phyloP scores from a whole-genome alignment of 1,284 basidiomycete species.

The Ganoderma leucocontextum region DNA sequence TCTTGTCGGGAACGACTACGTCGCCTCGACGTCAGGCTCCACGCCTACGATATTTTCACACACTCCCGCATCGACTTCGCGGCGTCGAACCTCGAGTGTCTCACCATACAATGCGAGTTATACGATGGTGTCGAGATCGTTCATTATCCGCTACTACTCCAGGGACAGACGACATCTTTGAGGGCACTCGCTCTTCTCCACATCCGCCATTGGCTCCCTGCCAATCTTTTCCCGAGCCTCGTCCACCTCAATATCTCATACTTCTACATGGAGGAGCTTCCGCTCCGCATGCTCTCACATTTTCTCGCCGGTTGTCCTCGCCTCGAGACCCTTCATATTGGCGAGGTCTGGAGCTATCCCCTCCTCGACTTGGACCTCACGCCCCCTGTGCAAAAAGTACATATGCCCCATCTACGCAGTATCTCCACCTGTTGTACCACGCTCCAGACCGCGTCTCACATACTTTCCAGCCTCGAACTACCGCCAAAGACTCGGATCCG shows the following conservation, averaged over 20 bases:
- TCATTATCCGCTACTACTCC: constrained; percentile 15
- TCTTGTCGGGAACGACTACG: constrained; percentile 14
- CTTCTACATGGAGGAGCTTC: constrained; percentile 24
- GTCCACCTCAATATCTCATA: constrained; percentile 25
- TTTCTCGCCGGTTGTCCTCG: constrained; percentile 19
- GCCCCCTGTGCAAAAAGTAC: constrained; percentile 14
- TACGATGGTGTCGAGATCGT: constrained; percentile 7
- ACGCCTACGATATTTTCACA: constrained; percentile 20
- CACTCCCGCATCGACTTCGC: constrained; percentile 20
- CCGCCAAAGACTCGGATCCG: constrained; percentile 11
- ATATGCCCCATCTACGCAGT: constrained; percentile 15
- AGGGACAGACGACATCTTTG: constrained; percentile 16
- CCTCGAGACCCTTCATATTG: constrained; percentile 16
- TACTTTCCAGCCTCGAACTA: constrained; percentile 14
- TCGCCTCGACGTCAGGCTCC: constrained; percentile 20
- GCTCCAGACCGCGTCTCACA: constrained; percentile 11
- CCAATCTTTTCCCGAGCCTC: constrained; percentile 22
- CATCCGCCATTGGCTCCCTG: constrained; percentile 24
- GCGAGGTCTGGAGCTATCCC: constrained; percentile 22
- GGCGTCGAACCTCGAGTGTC: constrained; percentile 17
- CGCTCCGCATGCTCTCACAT: constrained; percentile 17
- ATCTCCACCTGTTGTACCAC: constrained; percentile 20
- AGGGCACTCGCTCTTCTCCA: constrained; percentile 20
- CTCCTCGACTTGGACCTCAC: constrained; percentile 16
- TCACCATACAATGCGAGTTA: constrained; percentile 22